These are phyloP conservation scores for Emericellopsis atlantica DNA, from an alignment of 2,329 filamentous ascomycete genomes.

Conservation along the genomic window DNA sequence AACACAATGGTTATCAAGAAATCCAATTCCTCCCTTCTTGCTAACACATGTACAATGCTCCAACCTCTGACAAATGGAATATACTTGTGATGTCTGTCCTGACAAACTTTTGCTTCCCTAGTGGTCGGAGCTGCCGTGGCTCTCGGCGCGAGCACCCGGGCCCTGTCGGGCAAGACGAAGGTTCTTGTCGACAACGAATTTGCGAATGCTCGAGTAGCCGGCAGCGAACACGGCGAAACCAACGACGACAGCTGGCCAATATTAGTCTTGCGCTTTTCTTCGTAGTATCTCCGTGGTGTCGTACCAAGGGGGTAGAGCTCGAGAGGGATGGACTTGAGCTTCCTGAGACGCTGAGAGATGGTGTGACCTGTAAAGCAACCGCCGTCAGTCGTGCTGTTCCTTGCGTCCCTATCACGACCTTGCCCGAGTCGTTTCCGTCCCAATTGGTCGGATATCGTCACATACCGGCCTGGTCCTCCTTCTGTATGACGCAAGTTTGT, in stretches of 20 bases:
- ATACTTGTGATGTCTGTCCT: neutral
- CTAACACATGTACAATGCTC: conserved; percentile 6
- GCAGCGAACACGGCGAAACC: conserved; percentile 72
- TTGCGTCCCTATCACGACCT: conserved; percentile 9
- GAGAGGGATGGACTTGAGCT: conserved; percentile 78
- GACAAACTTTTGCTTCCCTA: conserved; percentile 4
- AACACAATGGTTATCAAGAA: too few relatives aligned
- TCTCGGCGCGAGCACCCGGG: conserved; percentile 24
- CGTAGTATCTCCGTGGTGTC: neutral
- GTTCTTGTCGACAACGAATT: conserved; percentile 82
- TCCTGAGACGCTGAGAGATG: conserved; percentile 86
- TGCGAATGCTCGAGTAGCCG: conserved; percentile 68
- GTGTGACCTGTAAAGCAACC: conserved; percentile 60
- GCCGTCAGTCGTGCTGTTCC: conserved; percentile 1
- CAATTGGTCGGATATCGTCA: conserved; percentile 13
- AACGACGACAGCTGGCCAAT: conserved; percentile 63
- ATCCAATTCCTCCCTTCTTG: conserved; percentile 3
- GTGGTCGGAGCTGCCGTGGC: conserved; percentile 14
- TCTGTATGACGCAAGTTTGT: conserved; percentile 27
- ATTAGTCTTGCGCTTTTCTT: neutral
- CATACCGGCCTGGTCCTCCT: conserved; percentile 57
- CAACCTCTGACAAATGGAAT: conserved; percentile 7
- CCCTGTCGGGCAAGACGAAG: conserved; percentile 72
- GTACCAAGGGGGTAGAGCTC: conserved; percentile 92
- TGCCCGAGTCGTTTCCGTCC: conserved; percentile 1